Evolutionary conservation across 768 basidiomycete species (phyloP), one percentile per base, ranked within the genome.

Genomic region (Mycena sanguinolenta): DNA sequence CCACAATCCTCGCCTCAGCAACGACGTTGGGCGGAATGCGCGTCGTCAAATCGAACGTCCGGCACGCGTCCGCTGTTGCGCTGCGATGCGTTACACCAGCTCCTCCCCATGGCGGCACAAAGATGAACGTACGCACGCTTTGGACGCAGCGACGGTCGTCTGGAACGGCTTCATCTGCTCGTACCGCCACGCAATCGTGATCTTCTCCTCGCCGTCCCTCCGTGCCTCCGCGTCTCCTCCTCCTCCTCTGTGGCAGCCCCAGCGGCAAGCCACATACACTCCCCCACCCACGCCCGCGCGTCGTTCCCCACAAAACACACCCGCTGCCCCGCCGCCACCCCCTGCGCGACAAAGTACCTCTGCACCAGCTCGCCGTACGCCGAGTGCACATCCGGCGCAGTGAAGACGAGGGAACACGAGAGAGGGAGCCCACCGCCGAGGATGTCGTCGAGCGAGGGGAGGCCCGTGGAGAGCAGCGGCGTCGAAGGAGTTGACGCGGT

Each of bases 161-260:
- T 95, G 89, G 79, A 98, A 97, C 81, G 86, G 91, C 82, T 92
- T 94, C 94, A 98, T 94, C 66, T 91, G 87, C 76, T 95, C 95
- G 80, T 99, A 99, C 77, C 98, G 88, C 95, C 98, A 99, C 34
- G 98, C 98, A 75, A 99, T 99, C 83, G 94, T 97, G 73, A 97
- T 93, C 75, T 90, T 91, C 30, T 89, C n/a, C n/a, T n/a, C n/a
- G n/a, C n/a, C 85, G 49, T 82, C 86, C 30, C 80, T 80, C 77
- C 39, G 84, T 82, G 84, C 82, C 49, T 86, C 85, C 32, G 14
- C 36, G 55, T 34, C 34, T 82, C 80, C 23, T 82, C 83, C 3
- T 78, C 81, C 55, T 80, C 71, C 28, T 70, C 73, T 13, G 53
- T n/a, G n/a, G n/a, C n/a, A n/a, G n/a, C n/a, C n/a, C n/a, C 58